These are phyloP conservation scores for Mycocentrospora acerina DNA, from an alignment of 2,329 filamentous ascomycete species.

Conservation along the genomic window DNA sequence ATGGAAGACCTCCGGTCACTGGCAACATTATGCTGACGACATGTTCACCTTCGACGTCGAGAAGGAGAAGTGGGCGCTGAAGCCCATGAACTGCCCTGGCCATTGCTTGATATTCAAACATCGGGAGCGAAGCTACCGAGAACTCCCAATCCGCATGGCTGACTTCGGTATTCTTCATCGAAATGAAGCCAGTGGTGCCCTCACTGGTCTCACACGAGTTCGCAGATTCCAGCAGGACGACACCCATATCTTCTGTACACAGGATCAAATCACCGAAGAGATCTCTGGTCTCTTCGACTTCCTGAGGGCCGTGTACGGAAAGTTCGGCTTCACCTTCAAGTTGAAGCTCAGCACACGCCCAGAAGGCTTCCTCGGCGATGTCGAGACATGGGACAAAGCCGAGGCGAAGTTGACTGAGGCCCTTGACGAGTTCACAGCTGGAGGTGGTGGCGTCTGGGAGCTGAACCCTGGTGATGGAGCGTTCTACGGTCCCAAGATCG, in stretches of 20 bases:
- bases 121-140: conserved; percentile 81
- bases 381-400: conserved; percentile 85
- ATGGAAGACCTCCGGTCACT: conserved; percentile 95
- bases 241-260: conserved; percentile 90
- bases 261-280: conserved; percentile 74
- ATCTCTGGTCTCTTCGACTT: conserved; percentile 88
- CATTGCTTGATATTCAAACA: conserved; percentile 88
- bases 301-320: conserved; percentile 73
- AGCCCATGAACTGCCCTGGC: conserved; percentile 98
- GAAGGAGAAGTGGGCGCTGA: conserved; percentile 81
- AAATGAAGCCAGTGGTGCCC: conserved; percentile 90
- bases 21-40: conserved; percentile 88
- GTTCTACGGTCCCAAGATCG: conserved; percentile 98
- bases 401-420: conserved; percentile 79
- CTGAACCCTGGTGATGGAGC: conserved; percentile 93
- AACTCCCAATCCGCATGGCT: conserved; percentile 87
- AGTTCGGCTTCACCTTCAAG: conserved; percentile 88
- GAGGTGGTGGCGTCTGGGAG: conserved; percentile 72
- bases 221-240: conserved; percentile 96
- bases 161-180: conserved; percentile 95
- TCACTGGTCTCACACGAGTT: conserved; percentile 88
- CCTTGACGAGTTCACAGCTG: conserved; percentile 68
- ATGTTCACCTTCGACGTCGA: conserved; percentile 88
- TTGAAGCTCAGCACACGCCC: conserved; percentile 89
- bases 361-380: conserved; percentile 84